Base-by-base conservation (phyloP, 371 early-diverging fungal species). In the Zopfochytrium polystomum region DNA sequence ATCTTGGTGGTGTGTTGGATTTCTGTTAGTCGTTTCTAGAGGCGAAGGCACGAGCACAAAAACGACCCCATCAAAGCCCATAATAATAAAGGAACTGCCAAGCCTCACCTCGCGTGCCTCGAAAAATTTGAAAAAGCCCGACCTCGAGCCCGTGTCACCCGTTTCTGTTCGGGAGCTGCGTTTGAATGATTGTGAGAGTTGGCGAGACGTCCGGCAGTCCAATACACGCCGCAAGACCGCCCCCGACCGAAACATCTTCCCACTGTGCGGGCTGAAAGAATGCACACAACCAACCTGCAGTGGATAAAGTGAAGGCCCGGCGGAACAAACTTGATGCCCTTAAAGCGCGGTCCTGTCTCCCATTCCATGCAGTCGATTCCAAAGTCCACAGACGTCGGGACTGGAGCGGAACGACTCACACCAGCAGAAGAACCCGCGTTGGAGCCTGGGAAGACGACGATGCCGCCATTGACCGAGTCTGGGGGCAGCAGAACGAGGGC, bases 241-340 rank as follows among this genome's bases (percentile, higher is more conserved):
- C 26, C 77, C 31, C 74, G 80, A 27, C 49, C 1, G 18, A 43
- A 23, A 6, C 29, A 60, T 1, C 25, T 35, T 20, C 20, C 27
- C 35, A 47, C 26, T 55, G 23, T 15, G 5, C 22, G 30, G 11
- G 6, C 31, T 13, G 29, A 46, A 4, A 27, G 15, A 32, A 22
- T 29, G 15, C 52, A 30, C 6, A 6, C 9, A 9, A 30, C 66
- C 62, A 75, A 87, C 88, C 88, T 85, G 73, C 90, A 94, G 67
- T 90, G 89, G 25, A 96, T 72, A 71, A 93, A 93, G 70, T 97
- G 98, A 20, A 92, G 68, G 0, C 98, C 96, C 0, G 95, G 92
- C 18, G 98, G 96, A 48, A 97, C 90, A 57, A 93, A 72, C 73
- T 93, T 94, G 52, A 96, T 65, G 20, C 98, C 98, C 67, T 84